A percentile compares a stretch with the other conserved stretches of the same genome.
These are phyloP conservation scores for Myochromella boudieri DNA, from an alignment of 768 basidiomycete species.

Conservation along the genomic window DNA sequence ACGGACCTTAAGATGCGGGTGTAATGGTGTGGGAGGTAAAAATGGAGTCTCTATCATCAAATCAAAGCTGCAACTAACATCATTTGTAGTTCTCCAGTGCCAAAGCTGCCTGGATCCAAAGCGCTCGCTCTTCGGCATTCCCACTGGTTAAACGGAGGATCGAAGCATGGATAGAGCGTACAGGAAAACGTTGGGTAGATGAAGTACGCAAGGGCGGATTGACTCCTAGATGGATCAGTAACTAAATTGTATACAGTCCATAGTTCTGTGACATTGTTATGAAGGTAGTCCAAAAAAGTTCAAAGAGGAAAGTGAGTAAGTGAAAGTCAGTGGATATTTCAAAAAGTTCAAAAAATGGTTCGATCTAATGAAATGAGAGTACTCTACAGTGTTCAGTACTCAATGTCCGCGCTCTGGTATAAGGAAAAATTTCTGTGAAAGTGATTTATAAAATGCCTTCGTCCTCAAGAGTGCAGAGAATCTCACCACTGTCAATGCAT, in stretches of 20 bases:
- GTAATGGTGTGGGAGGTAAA: constrained; percentile 31
- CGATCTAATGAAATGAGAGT: too few relatives aligned
- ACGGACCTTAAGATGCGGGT: constrained; percentile 23
- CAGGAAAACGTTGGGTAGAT: too few relatives aligned
- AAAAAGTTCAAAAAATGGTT: not conserved
- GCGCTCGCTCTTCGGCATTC: constrained; percentile 34
- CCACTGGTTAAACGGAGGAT: constrained; percentile 18
- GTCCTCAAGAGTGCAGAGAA: not conserved
- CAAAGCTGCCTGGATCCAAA: constrained; percentile 37
- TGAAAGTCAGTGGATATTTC: not conserved
- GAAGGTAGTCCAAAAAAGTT: too few relatives aligned
- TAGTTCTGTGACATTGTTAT: too few relatives aligned
- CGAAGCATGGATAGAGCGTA: too few relatives aligned
- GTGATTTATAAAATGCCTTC: not conserved
- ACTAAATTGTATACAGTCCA: too few relatives aligned
- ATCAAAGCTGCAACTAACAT: too few relatives aligned
- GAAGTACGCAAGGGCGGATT: not conserved
- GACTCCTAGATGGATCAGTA: too few relatives aligned
- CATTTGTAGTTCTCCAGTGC: constrained; percentile 37
- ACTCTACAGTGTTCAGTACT: too few relatives aligned
- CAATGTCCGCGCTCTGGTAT: too few relatives aligned
- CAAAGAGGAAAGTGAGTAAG: too few relatives aligned
- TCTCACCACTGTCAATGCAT: constrained; percentile 36
- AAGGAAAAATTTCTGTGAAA: constrained; percentile 17
- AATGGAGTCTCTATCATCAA: not conserved